Conservation (phyloP, 192 early-diverging fungal species). For the Glomus cerebriforme region DNA sequence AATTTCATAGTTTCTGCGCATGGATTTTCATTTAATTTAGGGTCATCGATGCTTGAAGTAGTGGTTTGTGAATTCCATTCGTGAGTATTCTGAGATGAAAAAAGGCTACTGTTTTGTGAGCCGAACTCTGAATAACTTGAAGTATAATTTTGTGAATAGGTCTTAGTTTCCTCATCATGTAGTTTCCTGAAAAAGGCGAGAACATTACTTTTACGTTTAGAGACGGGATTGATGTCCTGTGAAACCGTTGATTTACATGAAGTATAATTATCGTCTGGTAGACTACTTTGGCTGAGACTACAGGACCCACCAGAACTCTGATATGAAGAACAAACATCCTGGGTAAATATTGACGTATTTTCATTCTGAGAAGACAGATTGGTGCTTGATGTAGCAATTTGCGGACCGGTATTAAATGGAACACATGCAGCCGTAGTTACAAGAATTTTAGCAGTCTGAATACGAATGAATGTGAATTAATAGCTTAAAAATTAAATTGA, state of each 20-base stretch:
- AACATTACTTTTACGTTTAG: not conserved
- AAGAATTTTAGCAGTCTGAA: not conserved
- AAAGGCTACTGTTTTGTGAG: not conserved
- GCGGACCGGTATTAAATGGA: too few relatives aligned
- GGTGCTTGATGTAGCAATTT: not conserved
- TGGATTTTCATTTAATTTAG: too few relatives aligned
- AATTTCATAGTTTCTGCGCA: too few relatives aligned
- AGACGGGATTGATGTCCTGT: not conserved
- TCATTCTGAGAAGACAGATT: not conserved
- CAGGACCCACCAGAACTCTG: not conserved
- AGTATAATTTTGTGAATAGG: not conserved
- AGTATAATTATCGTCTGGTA: not conserved
- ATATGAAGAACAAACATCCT: not conserved
- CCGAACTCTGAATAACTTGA: not conserved
- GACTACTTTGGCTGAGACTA: not conserved
- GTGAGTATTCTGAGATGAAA: not conserved
- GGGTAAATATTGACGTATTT: not conserved
- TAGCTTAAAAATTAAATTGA: not conserved
- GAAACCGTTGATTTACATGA: not conserved
- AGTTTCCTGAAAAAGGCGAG: not conserved
- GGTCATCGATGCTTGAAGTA: too few relatives aligned
- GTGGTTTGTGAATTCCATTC: too few relatives aligned
- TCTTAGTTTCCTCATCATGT: not conserved
- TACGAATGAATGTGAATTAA: not conserved
- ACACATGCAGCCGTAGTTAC: too few relatives aligned